Evolutionary conservation across 805 yeast genomes (phyloP).

Genomic region (Pichia thaimueangensis): DNA sequence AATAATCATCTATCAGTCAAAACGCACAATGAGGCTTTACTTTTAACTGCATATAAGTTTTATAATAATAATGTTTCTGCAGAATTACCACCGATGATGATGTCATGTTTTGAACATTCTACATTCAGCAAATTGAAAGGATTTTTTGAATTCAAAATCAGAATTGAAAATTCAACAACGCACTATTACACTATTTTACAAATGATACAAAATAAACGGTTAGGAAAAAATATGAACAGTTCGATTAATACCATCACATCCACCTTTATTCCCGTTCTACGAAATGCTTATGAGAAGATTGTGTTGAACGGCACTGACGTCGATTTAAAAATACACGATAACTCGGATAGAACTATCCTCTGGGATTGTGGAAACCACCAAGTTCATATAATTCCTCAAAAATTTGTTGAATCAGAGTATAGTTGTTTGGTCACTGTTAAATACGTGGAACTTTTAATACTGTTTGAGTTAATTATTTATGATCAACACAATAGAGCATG

Average conservation of each 20-base stretch:
- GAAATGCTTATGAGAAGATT: slow-evolving; percentile 14
- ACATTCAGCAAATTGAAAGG: slow-evolving; percentile 64
- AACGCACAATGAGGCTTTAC: slow-evolving; percentile 27
- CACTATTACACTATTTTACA: slow-evolving; percentile 33
- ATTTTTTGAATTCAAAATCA: slow-evolving; percentile 52
- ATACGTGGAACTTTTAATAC: slow-evolving; percentile 32
- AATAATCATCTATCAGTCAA: slow-evolving; percentile 42
- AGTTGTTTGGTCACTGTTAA: slow-evolving; percentile 11
- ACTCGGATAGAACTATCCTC: slow-evolving; percentile 51
- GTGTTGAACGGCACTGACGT: slow-evolving; percentile 21
- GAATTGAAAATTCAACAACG: slow-evolving; percentile 45
- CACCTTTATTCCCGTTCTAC: slow-evolving; percentile 12
- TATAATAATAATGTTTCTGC: slow-evolving; percentile 45
- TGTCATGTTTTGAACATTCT: slow-evolving; percentile 49
- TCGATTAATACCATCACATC: slow-evolving; percentile 3
- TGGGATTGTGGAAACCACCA: slow-evolving; percentile 44
- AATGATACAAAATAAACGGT: slow-evolving; percentile 30
- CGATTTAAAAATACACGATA: slow-evolving; percentile 39
- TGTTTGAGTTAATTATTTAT: slow-evolving; percentile 37
- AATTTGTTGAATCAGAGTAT: slow-evolving; percentile 20
- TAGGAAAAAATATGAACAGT: slow-evolving; percentile 22
- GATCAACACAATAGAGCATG: slow-evolving; percentile 24
- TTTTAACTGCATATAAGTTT: slow-evolving; percentile 38
- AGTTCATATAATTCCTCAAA: slow-evolving; percentile 17
- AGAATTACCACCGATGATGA: slow-evolving; percentile 44